Base-by-base conservation (phyloP, 176 grass and related monocot species). In the Carex cristatella region DNA sequence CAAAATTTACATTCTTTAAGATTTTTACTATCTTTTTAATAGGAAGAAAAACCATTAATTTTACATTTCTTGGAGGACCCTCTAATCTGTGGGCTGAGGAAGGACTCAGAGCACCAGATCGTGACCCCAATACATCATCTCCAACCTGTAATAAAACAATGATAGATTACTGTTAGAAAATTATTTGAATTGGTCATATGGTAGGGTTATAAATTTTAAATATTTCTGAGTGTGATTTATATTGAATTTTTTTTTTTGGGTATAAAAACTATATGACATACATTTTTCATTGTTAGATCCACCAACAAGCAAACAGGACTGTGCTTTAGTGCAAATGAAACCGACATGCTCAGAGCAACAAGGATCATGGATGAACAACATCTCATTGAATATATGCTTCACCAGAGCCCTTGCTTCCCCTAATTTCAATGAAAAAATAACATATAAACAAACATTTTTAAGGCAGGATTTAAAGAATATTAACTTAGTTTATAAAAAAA, bases 351-450 rank as follows among this genome's bases (percentile, higher is more conserved):
- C 93, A 68, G 87, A 89, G 69, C 94, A 89, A 73, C 91, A 90
- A 18, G 87, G 88, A 74, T 98, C 89, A 89, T 92, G 91, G 66
- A 98, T 95, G 81, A 98, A 98, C 84, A 98, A 77, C 79, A 95
- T 92, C 18, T 91, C 95, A 56, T 93, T 93, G 61, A 92, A 86
- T 86, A 94, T 91, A 61, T 95, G 93, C 78, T 98, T 86, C 75
- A 98, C 93, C 38, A 89, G 86, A 89, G 86, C 61, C 96, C 93
- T 92, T 95, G 89, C 16, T 93, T 98, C 82, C 91, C 96, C 96
- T 98, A 61, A 62, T 87, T 86, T 18, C 46, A 88, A 42, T 81
- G 69, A 78, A 88, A 80, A 83, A 86, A 51, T 82, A 46, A n/a
- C 79, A 64, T 61, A 58, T 14, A 83, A 53, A 82, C 3, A 84